These are phyloP conservation scores for Anthostomella pinea DNA, from an alignment of 2,329 filamentous ascomycete species.

Conservation along the genomic window DNA sequence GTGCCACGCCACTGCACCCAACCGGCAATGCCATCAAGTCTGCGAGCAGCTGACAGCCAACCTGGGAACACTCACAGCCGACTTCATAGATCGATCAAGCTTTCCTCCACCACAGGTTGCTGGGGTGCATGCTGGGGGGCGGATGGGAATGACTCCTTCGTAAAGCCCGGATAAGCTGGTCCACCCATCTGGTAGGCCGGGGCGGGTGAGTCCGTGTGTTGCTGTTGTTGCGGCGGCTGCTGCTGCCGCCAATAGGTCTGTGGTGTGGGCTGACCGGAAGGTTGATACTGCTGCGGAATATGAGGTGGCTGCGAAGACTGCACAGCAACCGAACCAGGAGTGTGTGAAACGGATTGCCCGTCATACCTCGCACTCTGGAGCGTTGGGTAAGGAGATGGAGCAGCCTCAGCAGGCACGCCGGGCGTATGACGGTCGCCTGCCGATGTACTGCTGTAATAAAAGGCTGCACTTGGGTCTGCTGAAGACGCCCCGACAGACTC, in stretches of 20 bases:
- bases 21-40: no score
- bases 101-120: conserved; percentile 66
- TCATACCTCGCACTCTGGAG: conserved; percentile 46
- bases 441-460: conserved; percentile 52
- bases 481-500: conserved; percentile 33
- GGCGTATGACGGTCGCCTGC: conserved; percentile 36
- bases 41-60: no score
- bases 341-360: conserved; percentile 41
- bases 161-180: conserved; percentile 47
- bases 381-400: conserved; percentile 51
- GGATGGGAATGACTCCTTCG: conserved; percentile 62
- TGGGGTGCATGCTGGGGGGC: conserved; percentile 61
- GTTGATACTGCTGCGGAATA: conserved; percentile 32
- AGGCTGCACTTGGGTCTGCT: conserved; percentile 53
- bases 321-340: conserved; percentile 27
- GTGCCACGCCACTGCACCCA: no score
- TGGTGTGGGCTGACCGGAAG: conserved; percentile 34
- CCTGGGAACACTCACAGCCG: not conserved
- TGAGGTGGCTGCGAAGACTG: conserved; percentile 25
- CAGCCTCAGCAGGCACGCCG: conserved; percentile 39
- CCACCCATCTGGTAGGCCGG: conserved; percentile 32
- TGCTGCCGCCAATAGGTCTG: conserved; percentile 51
- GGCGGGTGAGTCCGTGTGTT: conserved; percentile 41
- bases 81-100: conserved; percentile 69
- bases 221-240: conserved; percentile 37